Evolutionary conservation across 140 eudicot genomes (phyloP).

Genomic region (Bidens hawaiensis): DNA sequence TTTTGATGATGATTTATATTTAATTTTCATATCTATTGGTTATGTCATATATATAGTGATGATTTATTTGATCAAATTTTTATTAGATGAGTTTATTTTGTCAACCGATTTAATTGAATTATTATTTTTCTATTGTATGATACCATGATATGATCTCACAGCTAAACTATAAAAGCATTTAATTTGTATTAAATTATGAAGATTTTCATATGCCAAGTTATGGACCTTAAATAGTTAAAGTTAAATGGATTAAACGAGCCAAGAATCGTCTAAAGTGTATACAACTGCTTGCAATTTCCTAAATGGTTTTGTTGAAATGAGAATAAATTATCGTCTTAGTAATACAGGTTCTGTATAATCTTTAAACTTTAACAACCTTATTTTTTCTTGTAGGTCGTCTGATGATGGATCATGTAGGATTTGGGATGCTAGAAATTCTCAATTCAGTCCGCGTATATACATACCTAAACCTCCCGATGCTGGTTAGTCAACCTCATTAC

Average conservation of each 20-base stretch:
- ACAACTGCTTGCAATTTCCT: not conserved
- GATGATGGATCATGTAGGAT: constrained; percentile 98
- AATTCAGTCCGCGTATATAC: constrained; percentile 68
- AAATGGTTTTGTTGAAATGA: not conserved
- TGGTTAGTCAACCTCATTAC: constrained; percentile 46
- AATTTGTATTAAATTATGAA: too few relatives aligned
- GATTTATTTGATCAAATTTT: too few relatives aligned
- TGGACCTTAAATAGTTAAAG: constrained; percentile 2
- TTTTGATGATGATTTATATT: too few relatives aligned
- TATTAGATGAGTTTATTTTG: too few relatives aligned
- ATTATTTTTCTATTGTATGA: too few relatives aligned
- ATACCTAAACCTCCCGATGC: constrained; percentile 81
- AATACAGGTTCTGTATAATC: not conserved
- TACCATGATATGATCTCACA: too few relatives aligned
- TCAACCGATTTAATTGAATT: too few relatives aligned
- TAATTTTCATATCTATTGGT: too few relatives aligned
- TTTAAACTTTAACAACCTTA: not conserved
- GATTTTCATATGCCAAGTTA: too few relatives aligned
- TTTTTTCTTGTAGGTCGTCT: constrained; percentile 56
- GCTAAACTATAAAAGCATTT: too few relatives aligned
- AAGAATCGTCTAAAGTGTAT: not conserved
- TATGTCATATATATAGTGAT: too few relatives aligned
- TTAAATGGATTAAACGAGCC: not conserved
- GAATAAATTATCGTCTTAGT: not conserved
- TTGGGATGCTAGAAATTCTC: constrained; percentile 98